Base-by-base conservation (phyloP, 192 early-diverging fungal genomes). In the Thamnidium elegans region DNA sequence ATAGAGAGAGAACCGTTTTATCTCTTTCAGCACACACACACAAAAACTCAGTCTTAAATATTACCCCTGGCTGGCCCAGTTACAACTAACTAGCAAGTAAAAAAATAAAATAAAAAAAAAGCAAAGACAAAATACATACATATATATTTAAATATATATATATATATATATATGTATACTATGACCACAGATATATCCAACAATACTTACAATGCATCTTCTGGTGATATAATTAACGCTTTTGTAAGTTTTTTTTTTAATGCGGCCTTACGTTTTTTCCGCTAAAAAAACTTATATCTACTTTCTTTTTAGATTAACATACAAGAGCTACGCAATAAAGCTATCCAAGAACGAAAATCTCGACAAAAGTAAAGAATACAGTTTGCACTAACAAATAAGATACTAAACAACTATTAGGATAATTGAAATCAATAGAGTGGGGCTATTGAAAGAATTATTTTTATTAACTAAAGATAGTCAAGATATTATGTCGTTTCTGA, bases 391-490 rank as follows among this genome's bases (percentile, higher is more conserved):
- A 26, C 20, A 9, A 19, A 14, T 42, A 48, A n/a, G 30, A 9
- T 9, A 6, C 11, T 6, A 42, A 21, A 32, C n/a, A 51, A 10
- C 14, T 1, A 43, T 45, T 66, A 66, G 65, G 30, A 32, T 43
- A 21, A 39, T 66, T 30, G 65, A 55, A 58, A 50, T 55, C n/a
- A 44, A 42, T 15, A 31, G 65, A 36, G 30, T 50, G 4, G 44
- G 58, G 19, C 31, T 66, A 15, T 50, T 66, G 65, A 58, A 66
- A 10, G 55, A 66, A 30, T 26, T 58, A 17, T 66, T 59, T 58
- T 30, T 58, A 36, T 50, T 66, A 48, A 58, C 65, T 14, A 56
- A 66, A 50, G 56, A 58, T 2, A 53, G 55, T 17, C 45, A 56
- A 6, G 45, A 48, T 50, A 36, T 58, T 20, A 50, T 66, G 31